Percentiles rank a stretch among this genome's conserved stretches.
Conservation (phyloP, 768 basidiomycete genomes). For the Multifurca ochricompacta region DNA sequence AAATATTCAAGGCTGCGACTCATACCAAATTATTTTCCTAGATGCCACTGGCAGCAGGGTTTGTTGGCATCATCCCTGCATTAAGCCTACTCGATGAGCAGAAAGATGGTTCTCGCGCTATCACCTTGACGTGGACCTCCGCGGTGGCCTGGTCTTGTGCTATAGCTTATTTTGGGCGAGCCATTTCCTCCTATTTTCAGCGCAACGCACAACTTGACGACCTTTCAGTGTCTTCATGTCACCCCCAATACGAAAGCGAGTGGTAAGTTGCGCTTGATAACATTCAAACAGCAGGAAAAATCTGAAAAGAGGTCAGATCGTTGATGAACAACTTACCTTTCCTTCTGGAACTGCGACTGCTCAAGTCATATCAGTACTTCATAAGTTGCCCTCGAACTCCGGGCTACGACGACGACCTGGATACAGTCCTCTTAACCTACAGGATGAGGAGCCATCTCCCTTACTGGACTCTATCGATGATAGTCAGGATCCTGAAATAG, state of each 20-base stretch:
- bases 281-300: background rate
- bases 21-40: slow-evolving; percentile 17
- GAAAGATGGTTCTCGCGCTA: slow-evolving; percentile 68
- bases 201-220: slow-evolving; percentile 1
- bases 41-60: slow-evolving; percentile 82
- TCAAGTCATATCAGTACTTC: slow-evolving; percentile 86
- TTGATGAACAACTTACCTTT: slow-evolving; percentile 90
- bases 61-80: slow-evolving; percentile 92
- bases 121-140: slow-evolving; percentile 64
- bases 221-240: slow-evolving; percentile 80
- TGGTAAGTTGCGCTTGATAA: slow-evolving; percentile 42
- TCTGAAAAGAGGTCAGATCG: slow-evolving; percentile 46
- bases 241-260: slow-evolving; percentile 90
- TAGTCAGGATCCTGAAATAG: slow-evolving; percentile 27
- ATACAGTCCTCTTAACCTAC: slow-evolving; percentile 39
- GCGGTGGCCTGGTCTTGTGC: slow-evolving; percentile 83
- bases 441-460: slow-evolving; percentile 24
- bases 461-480: slow-evolving; percentile 10
- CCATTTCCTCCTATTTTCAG: background rate
- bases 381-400: slow-evolving; percentile 59
- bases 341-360: slow-evolving; percentile 96
- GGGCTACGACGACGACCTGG: slow-evolving; percentile 47
- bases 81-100: slow-evolving; percentile 66
- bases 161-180: slow-evolving; percentile 87
- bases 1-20: background rate